Evolutionary conservation across 306 rosid genomes (phyloP), one percentile per base, ranked within the genome.

Genomic region (Sechiopsis laciniata): DNA sequence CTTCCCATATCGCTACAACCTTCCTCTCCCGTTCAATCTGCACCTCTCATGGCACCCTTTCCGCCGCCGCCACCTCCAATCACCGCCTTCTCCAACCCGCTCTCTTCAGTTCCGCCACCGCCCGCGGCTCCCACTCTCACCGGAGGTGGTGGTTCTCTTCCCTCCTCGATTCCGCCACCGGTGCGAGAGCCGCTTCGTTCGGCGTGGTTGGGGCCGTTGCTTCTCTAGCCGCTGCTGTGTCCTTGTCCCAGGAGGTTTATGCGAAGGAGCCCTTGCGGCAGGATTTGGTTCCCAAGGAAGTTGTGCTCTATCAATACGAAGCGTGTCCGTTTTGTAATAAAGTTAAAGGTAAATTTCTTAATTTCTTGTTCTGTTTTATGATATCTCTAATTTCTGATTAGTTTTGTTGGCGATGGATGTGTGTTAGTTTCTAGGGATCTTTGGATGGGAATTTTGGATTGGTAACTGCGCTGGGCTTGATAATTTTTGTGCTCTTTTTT

Each of bases 251-350:
- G 78, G 95, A 88, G 80, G 95, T 79, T 55, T 75, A 85, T 61
- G 97, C 97, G 15, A 89, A 92, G 83, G 97, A 92, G 78, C 88
- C 82, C 3, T 89, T 77, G 53, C 90, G 87, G 75, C 71, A 82
- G 1, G 87, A 85, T 51, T 75, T 81, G 72, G 73, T 92, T 12
- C 96, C 96, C 0, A 82, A 79, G 72, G 95, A 89, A 4, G 96
- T 89, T 4, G 88, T 92, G 71, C 97, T 92, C 53, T 92, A 92
- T 76, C 97, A 89, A 82, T 92, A 86, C 58, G 96, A 92, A 84
- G 96, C 95, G 46, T 92, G 97, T 80, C 97, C 97, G 67, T 92
- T 92, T 83, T 92, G 97, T 79, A 89, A 92, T 60, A 92, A 92
- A 87, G 97, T 92, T 59, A 92, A 87, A 88, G 96, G 97, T 88